Base-by-base conservation (phyloP, 108 stramenopile genomes). In the Cyclotella baltica region DNA sequence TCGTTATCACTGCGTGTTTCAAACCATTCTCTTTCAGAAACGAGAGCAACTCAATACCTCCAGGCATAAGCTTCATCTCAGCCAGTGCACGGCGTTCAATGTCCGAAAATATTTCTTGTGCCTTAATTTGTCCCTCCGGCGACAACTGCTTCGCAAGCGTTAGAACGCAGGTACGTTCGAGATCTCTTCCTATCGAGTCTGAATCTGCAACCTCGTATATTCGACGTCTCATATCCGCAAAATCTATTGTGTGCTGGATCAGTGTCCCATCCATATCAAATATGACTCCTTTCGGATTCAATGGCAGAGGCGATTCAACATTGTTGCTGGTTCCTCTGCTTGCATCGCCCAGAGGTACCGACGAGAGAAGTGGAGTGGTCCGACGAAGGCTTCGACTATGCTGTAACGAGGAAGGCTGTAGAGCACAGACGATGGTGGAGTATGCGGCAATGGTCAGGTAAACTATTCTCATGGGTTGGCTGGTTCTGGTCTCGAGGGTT, bases 261-360 rank as follows among this genome's bases (percentile, higher is more conserved):
- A 85, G 69, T 1, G 84, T 85, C 16, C 84, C 79, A 46, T 84
- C 83, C 83, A 85, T 85, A 38, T 80, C 84, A 51, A 85, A 80
- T 23, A 80, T 74, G 22, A 85, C 51, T 29, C 84, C 84, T n/a
- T 61, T 34, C 28, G 76, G 76, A 4, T 27, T 22, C 11, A 16
- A 38, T 9, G 67, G 66, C 31, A 76, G 30, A 11, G 43, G 62
- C 31, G 20, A 20, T 9, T 73, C 47, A 34, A 16, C 28, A n/a
- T 62, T 47, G 23, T 25, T 47, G 1, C 23, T 43, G n/a, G 19
- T 64, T 10, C 19, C 4, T 20, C n/a, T 19, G n/a, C 52, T 53
- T 8, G 52, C 52, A 22, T 53, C 52, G 4, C 52, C n/a, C 11
- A 53, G 20, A 53, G 40, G 40, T n/a, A n/a, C n/a, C n/a, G n/a